These are phyloP conservation scores for Sporothrix mexicana DNA, from an alignment of 2,329 filamentous ascomycete genomes.

Conservation along the genomic window DNA sequence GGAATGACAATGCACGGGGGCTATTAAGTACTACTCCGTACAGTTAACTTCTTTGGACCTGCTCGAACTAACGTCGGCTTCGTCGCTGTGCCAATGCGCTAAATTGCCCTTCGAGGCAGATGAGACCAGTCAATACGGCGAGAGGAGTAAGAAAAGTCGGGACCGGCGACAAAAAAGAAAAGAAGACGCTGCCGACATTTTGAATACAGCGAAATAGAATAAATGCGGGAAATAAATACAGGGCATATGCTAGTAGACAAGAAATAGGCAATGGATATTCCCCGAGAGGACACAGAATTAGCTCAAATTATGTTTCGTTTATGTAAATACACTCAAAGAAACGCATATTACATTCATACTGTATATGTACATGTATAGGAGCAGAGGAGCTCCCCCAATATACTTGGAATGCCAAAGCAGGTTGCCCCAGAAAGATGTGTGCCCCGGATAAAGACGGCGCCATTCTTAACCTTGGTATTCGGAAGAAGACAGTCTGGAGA, in stretches of 20 bases:
- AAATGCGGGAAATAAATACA: not conserved
- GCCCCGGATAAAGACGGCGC: slow-evolving; percentile 16
- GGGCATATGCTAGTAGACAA: not conserved
- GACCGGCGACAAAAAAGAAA: not conserved
- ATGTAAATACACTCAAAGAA: not conserved
- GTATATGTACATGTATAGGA: too few species aligned
- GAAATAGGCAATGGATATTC: not conserved
- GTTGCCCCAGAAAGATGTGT: slow-evolving; percentile 12
- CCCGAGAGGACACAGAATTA: slow-evolving; percentile 1
- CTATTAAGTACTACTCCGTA: slow-evolving; percentile 6
- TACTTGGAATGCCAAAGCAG: slow-evolving; percentile 5
- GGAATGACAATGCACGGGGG: slow-evolving; percentile 6
- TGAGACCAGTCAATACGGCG: not conserved
- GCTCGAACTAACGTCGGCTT: not conserved
- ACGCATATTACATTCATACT: too few species aligned
- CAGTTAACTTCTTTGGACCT: not conserved
- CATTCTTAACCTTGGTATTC: slow-evolving; percentile 3
- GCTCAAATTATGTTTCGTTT: too few species aligned
- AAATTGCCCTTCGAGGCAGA: slow-evolving; percentile 9
- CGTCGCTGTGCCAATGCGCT: slow-evolving; percentile 16
- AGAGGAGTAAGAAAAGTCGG: not conserved
- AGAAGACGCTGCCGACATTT: not conserved
- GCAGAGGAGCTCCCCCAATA: too few species aligned
- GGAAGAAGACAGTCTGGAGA: not conserved
- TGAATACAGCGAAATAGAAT: not conserved